Conservation (phyloP, 2,329 filamentous ascomycete genomes). For the Sporothrix variecibatus region DNA sequence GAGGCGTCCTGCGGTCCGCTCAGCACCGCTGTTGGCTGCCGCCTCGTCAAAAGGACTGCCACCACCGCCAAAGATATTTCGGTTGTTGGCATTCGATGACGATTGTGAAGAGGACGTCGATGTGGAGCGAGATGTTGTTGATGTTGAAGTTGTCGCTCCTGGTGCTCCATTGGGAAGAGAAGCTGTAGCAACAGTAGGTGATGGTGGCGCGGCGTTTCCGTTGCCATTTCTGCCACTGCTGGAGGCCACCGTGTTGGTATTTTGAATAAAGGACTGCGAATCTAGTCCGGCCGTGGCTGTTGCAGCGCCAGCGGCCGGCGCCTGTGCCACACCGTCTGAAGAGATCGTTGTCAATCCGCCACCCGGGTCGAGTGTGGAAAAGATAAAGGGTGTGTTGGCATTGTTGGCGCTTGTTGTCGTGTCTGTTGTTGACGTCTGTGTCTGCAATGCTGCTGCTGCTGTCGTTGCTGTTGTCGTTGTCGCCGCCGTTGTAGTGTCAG, state of each 20-base stretch:
- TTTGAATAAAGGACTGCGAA: constrained; percentile 12
- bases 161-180: not conserved
- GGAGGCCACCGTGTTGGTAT: not conserved
- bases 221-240: not conserved
- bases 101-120: not conserved
- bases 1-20: not conserved
- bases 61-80: constrained; percentile 24
- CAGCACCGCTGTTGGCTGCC: constrained; percentile 9
- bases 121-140: not conserved
- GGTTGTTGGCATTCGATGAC: not conserved
- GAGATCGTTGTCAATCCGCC: not conserved
- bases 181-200: not conserved
- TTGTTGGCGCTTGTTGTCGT: not conserved
- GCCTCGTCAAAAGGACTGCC: constrained; percentile 36
- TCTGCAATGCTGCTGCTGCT: constrained; percentile 6
- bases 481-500: not conserved
- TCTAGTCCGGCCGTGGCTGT: not conserved
- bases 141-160: not conserved
- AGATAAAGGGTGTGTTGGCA: constrained; percentile 3
- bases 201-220: constrained; percentile 1
- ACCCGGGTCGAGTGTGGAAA: constrained; percentile 7
- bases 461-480: not conserved
- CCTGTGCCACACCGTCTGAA: not conserved
- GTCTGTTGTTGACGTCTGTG: not conserved
- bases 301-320: constrained; percentile 15